Evolutionary conservation across 2,329 filamentous ascomycete species (phyloP), one percentile per base, ranked within the genome.

Genomic region (Cercospora berteroae): DNA sequence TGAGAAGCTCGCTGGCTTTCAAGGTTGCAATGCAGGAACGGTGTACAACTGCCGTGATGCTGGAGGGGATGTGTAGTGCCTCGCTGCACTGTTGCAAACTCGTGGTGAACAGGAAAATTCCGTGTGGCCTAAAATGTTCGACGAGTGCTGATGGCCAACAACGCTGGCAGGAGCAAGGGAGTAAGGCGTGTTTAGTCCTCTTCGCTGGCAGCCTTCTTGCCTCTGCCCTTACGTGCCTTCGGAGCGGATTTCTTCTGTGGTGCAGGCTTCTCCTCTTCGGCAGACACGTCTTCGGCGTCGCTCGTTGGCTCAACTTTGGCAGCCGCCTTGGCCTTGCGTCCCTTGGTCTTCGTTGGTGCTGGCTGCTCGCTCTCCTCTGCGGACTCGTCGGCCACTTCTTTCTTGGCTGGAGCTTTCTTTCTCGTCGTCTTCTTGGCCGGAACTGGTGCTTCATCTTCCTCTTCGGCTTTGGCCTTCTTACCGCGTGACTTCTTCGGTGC

Each of bases 161-260:
- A 13, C 12, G 9, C 48, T 23, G 48, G 48, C 5, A 16, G 23
- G 12, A 27, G 48, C 12, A 10, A 16, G 10, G 7, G 48, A 52
- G 48, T 13, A 25, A 7, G 20, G 20, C 12, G 12, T 10, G 23
- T 8, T 23, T 52, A 52, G 48, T 52, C 48, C 29, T 70, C 66
- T 25, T 67, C 69, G 31, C 59, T 61, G 23, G 68, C 66, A 18
- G 70, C 72, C 69, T 74, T 74, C 72, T 76, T 78, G 55, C 73
- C 70, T 63, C 73, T 74, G 39, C 76, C 74, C 55, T 72, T 71
- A 57, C 74, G 73, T 69, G 79, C 79, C 18, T 73, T 74, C 33
- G 77, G 77, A 42, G 78, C 69, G 58, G 75, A 70, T 20, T 65
- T 67, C n/a, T 69, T 70, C 12, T 72, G 69, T 12, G 74, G 75